These are phyloP conservation scores for Kodamaea kaohsiungensis DNA, from an alignment of 805 yeast species.

Conservation along the genomic window DNA sequence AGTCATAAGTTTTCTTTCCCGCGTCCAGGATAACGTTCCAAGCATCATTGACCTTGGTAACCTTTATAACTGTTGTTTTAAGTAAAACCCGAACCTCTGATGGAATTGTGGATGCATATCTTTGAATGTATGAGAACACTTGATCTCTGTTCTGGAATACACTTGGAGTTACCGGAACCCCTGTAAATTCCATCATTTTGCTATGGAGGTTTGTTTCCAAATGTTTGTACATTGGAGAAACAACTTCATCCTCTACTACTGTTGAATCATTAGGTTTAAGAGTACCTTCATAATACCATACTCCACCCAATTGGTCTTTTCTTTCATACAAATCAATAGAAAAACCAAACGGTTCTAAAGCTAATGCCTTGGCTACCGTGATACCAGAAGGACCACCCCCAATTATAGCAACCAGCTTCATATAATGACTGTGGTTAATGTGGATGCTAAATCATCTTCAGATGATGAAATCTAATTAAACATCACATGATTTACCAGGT, in stretches of 20 bases:
- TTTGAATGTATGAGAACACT: slow-evolving; percentile 19
- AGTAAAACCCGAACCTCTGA: slow-evolving; percentile 10
- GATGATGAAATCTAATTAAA: neutral
- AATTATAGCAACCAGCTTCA: slow-evolving; percentile 21
- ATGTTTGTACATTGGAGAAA: slow-evolving; percentile 26
- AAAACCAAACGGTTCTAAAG: slow-evolving; percentile 23
- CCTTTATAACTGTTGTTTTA: slow-evolving; percentile 13
- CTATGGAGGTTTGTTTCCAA: slow-evolving; percentile 45
- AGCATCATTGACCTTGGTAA: slow-evolving; percentile 13
- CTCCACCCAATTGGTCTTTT: slow-evolving; percentile 41
- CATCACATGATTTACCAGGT: neutral
- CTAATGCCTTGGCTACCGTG: slow-evolving; percentile 26
- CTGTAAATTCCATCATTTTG: slow-evolving; percentile 47
- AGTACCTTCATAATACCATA: slow-evolving; percentile 38
- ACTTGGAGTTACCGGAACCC: slow-evolving; percentile 22
- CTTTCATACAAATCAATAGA: slow-evolving; percentile 43
- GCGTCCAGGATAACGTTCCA: slow-evolving; percentile 5
- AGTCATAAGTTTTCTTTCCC: slow-evolving; percentile 17
- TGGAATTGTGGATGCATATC: slow-evolving; percentile 18
- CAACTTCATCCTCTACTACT: slow-evolving; percentile 9
- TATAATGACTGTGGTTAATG: neutral
- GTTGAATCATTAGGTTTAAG: slow-evolving; percentile 6
- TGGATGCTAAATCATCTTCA: too few relatives aligned
- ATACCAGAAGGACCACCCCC: slow-evolving; percentile 30
- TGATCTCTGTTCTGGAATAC: slow-evolving; percentile 19